Conservation (phyloP, 768 basidiomycete genomes). For the Suillus decipiens region DNA sequence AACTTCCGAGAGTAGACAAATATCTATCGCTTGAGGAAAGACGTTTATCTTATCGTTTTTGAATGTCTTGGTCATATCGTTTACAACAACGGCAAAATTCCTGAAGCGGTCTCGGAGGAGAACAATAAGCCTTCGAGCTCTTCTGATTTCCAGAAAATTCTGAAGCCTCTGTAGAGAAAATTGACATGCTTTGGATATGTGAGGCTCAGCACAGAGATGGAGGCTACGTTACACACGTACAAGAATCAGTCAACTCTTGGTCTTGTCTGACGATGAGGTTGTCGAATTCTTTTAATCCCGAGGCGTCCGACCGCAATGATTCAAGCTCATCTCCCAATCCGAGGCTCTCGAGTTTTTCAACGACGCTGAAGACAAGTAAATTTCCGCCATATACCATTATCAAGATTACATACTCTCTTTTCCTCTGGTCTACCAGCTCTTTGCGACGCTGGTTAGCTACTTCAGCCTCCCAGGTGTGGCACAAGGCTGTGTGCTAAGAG, state of each 20-base stretch:
- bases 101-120: background rate
- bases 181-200: background rate
- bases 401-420: background rate
- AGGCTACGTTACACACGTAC: background rate
- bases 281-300: background rate
- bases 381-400: background rate
- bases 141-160: background rate
- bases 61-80: background rate
- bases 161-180: constrained; percentile 1
- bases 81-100: background rate
- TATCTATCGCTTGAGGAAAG: background rate
- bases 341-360: background rate
- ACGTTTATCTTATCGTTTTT: background rate
- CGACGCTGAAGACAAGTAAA: background rate
- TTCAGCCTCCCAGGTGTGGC: constrained; percentile 1
- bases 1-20: background rate
- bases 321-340: constrained; percentile 1
- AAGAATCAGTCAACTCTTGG: background rate
- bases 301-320: background rate
- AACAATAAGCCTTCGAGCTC: background rate
- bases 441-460: background rate
- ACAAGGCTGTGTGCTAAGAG: background rate
- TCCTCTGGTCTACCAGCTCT: constrained; percentile 1
- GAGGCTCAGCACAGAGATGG: background rate
- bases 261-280: constrained; percentile 2